Evolutionary conservation across 345 rosid species (phyloP).

Genomic region (Cardamine occulta): DNA sequence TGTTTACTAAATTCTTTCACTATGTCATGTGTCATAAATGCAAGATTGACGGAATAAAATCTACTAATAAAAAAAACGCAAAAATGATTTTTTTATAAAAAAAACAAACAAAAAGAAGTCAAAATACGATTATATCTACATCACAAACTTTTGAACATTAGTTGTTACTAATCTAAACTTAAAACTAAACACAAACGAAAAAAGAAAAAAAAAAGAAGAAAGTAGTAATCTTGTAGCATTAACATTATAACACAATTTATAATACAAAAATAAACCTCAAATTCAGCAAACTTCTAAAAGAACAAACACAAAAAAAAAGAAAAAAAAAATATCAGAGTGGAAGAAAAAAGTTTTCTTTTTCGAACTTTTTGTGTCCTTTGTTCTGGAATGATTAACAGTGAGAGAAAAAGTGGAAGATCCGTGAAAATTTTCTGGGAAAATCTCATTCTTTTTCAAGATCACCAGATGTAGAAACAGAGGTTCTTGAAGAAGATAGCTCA

Average conservation of each 20-base stretch:
- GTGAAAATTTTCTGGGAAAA: constrained; percentile 34
- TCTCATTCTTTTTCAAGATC: constrained; percentile 49
- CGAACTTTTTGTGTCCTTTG: constrained; percentile 29
- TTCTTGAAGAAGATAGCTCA: constrained; percentile 52
- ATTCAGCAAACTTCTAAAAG: constrained; percentile 31
- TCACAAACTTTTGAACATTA: background rate
- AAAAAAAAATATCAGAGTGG: constrained; percentile 16
- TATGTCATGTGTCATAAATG: constrained; percentile 3
- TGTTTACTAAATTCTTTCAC: background rate
- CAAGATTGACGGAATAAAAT: constrained; percentile 7
- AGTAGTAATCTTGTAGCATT: constrained; percentile 31
- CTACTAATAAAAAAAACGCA: background rate
- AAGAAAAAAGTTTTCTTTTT: constrained; percentile 31
- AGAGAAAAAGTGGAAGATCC: background rate
- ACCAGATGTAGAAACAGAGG: constrained; percentile 45
- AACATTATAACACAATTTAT: constrained; percentile 21
- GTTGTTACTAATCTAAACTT: background rate
- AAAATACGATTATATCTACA: constrained; percentile 1
- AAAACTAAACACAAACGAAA: background rate
- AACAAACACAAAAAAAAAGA: constrained; percentile 31
- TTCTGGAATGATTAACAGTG: constrained; percentile 31
- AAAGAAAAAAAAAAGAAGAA: background rate
- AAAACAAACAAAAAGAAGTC: constrained; percentile 7
- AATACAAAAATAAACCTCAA: constrained; percentile 31
- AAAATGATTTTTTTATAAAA: too few relatives aligned